Percentiles rank a stretch among this genome's conserved stretches.
Evolutionary conservation across 352 stramenopile genomes (phyloP).

Genomic region (Phytophthora ramorum): DNA sequence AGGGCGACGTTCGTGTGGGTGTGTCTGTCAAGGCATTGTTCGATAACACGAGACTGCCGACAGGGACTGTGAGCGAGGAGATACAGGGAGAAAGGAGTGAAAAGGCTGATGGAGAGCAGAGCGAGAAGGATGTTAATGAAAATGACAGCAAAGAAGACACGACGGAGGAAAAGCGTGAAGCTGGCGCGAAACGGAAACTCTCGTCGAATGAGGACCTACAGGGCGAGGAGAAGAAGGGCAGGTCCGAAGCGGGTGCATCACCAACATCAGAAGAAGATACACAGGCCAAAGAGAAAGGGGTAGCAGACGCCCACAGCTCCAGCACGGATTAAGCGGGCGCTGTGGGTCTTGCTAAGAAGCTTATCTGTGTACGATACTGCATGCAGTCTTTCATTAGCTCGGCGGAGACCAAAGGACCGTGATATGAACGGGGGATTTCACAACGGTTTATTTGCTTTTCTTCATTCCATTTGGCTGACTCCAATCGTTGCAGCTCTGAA

Average conservation of each 20-base stretch:
- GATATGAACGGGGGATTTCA: slow-evolving; percentile 15
- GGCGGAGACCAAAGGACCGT: not conserved
- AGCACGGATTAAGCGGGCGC: slow-evolving; percentile 18
- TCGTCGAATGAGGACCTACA: slow-evolving; percentile 29
- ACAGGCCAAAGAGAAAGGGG: slow-evolving; percentile 17
- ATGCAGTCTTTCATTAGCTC: not conserved
- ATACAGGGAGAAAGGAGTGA: not conserved
- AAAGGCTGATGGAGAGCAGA: slow-evolving; percentile 1
- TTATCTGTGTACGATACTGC: slow-evolving; percentile 33
- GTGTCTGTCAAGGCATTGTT: slow-evolving; percentile 64
- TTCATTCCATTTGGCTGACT: slow-evolving; percentile 32
- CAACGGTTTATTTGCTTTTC: slow-evolving; percentile 33
- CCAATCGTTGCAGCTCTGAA: slow-evolving; percentile 33
- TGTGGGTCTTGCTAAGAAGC: slow-evolving; percentile 7
- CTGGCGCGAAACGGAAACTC: slow-evolving; percentile 36
- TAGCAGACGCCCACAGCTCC: slow-evolving; percentile 2
- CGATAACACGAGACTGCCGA: slow-evolving; percentile 48
- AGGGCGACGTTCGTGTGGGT: slow-evolving; percentile 44
- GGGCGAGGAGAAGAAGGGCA: slow-evolving; percentile 40
- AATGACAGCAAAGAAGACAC: slow-evolving; percentile 1
- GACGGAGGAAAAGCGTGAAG: slow-evolving; percentile 29
- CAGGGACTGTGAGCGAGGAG: slow-evolving; percentile 2
- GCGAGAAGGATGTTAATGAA: slow-evolving; percentile 8
- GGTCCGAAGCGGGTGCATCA: slow-evolving; percentile 17
- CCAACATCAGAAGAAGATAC: slow-evolving; percentile 13